phyloP scores from a whole-genome alignment of 2,329 filamentous ascomycete genomes.

The Xylariaceae sp. region DNA sequence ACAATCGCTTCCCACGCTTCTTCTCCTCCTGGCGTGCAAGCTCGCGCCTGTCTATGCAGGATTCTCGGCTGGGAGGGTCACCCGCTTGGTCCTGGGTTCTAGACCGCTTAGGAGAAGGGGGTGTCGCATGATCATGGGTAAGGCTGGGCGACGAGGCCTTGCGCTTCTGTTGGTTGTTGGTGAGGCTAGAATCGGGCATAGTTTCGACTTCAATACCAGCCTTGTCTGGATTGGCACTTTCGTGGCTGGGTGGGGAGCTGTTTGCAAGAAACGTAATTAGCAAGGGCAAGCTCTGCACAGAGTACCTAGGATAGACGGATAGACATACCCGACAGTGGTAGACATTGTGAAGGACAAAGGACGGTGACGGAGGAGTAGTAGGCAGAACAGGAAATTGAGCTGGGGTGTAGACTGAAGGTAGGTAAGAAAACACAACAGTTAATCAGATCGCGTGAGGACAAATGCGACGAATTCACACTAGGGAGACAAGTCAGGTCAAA shows the following conservation, averaged over 20 bases:
- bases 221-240: slow-evolving; percentile 11
- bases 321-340: slow-evolving; percentile 21
- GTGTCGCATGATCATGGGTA: slow-evolving; percentile 15
- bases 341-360: slow-evolving; percentile 14
- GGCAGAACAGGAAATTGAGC: too few species aligned
- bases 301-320: slow-evolving; percentile 1
- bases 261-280: slow-evolving; percentile 5
- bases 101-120: slow-evolving; percentile 27
- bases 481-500: too few species aligned
- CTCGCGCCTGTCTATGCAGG: slow-evolving; percentile 35
- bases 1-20: slow-evolving; percentile 79
- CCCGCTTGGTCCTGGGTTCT: slow-evolving; percentile 18
- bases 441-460: too few species aligned
- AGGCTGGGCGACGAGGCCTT: slow-evolving; percentile 28
- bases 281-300: background rate
- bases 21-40: slow-evolving; percentile 65
- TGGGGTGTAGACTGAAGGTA: too few species aligned
- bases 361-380: too few species aligned
- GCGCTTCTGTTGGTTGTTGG: slow-evolving; percentile 29
- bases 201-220: slow-evolving; percentile 10
- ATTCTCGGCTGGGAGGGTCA: slow-evolving; percentile 12
- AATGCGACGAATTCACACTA: too few species aligned
- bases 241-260: slow-evolving; percentile 20
- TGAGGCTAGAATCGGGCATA: slow-evolving; percentile 7
- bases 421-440: too few species aligned